Base-by-base conservation (phyloP, 2,329 filamentous ascomycete species). In the Fusarium bulbicola region DNA sequence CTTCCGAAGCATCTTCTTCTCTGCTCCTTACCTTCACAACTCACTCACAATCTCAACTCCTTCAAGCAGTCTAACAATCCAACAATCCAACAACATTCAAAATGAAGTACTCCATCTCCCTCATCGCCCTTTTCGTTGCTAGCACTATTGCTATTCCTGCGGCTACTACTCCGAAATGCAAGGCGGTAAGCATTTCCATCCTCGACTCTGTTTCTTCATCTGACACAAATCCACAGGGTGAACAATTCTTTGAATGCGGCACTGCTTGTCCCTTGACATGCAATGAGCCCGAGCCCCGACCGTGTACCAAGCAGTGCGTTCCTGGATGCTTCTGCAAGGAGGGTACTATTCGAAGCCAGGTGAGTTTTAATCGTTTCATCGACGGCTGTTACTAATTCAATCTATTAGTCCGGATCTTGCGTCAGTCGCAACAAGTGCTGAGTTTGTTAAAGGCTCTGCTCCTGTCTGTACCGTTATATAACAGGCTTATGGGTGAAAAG, bases 341-440 rank as follows among this genome's bases (percentile, higher is more conserved):
- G 11, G 47, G 47, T 5, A 50, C 47, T 6, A 50, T 50, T 34
- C 30, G 47, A 50, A 50, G 20, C 30, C 30, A 50, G 2, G 47
- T 50, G 8, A 24, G 47, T 20, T 20, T 1, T 0, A 24, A 14
- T 5, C 6, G 2, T 14, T 6, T 3, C 0, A 0, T 0, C 24
- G 12, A 20, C 16, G 21, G 7, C 30, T 11, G 3, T 24, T 2
- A 14, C 47, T 50, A 7, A 50, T 4, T 0, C 3, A 20, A 34
- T 1, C 7, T 11, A 7, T 14, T 10, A 50, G 47, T 50, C 30
- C 3, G 47, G 47, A 24, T n/a, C 21, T 11, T 50, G 47, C 8
- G 47, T 50, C 12, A 24, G 3, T 4, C 47, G 5, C 5, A 34
- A 24, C 8, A 50, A 32, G 30, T 50, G 47, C 21, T n/a, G 30